Evolutionary conservation across 352 stramenopile genomes (phyloP).

Genomic region (Phytopythium oedochilum): DNA sequence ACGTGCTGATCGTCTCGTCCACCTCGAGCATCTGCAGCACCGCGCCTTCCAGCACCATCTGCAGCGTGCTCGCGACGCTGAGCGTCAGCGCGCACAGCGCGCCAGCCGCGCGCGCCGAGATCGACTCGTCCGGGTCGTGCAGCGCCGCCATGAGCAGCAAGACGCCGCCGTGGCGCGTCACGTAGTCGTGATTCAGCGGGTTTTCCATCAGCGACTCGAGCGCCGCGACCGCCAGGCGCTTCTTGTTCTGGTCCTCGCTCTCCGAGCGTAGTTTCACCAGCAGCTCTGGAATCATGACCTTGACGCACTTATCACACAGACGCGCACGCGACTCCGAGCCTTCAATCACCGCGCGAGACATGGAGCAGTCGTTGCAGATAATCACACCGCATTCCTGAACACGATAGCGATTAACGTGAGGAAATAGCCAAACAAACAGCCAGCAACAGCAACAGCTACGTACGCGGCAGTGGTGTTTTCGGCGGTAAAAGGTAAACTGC

Average conservation of each 20-base stretch:
- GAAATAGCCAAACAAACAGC: not conserved
- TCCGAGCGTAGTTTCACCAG: conserved; percentile 50
- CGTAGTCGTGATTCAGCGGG: conserved; percentile 76
- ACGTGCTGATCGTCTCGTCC: conserved; percentile 67
- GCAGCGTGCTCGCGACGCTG: conserved; percentile 71
- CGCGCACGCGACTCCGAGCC: conserved; percentile 70
- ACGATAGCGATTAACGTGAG: not conserved
- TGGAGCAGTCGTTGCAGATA: conserved; percentile 83
- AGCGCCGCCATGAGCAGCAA: conserved; percentile 64
- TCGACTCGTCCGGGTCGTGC: conserved; percentile 58
- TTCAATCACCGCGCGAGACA: conserved; percentile 82
- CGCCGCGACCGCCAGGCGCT: conserved; percentile 66
- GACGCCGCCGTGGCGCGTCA: conserved; percentile 73
- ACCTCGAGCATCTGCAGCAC: conserved; percentile 88
- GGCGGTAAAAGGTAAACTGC: conserved; percentile 78
- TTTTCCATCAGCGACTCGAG: conserved; percentile 86
- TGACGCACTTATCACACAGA: conserved; percentile 83
- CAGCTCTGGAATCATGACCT: conserved; percentile 68
- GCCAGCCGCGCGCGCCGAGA: conserved; percentile 67
- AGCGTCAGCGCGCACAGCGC: conserved; percentile 75
- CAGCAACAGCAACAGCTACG: not conserved
- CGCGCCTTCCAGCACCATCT: conserved; percentile 87
- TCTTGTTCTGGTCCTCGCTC: conserved; percentile 44
- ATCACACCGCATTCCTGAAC: conserved; percentile 81
- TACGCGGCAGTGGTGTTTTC: conserved; percentile 84